phyloP scores from a whole-genome alignment of 768 basidiomycete species.

The Boletus sensibilis region DNA sequence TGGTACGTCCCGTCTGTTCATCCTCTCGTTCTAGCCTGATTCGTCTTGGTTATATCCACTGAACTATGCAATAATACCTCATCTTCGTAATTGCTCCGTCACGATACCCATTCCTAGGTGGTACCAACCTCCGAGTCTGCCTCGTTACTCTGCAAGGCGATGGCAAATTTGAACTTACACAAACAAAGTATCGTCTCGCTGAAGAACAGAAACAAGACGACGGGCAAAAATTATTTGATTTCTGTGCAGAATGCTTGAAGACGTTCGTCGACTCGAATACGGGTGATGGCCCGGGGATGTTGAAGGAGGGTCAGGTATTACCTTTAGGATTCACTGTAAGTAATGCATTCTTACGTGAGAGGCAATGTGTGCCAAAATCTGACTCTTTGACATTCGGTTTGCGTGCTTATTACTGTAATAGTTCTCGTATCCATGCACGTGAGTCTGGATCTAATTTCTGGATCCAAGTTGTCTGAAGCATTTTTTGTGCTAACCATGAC shows the following conservation, averaged over 20 bases:
- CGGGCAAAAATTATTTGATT: conserved; percentile 95
- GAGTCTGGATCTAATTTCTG: conserved; percentile 35
- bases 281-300: conserved; percentile 45
- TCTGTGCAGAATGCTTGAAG: conserved; percentile 92
- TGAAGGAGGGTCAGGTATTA: conserved; percentile 55
- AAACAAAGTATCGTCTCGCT: conserved; percentile 93
- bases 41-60: neutral
- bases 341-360: conserved; percentile 13
- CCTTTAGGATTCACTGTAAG: conserved; percentile 93
- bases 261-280: conserved; percentile 81
- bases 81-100: neutral
- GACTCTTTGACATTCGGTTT: conserved; percentile 1
- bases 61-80: neutral
- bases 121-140: conserved; percentile 98
- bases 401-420: conserved; percentile 20
- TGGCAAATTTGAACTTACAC: conserved; percentile 97
- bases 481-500: neutral
- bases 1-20: conserved; percentile 46
- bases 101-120: conserved; percentile 47
- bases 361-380: neutral
- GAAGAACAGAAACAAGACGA: conserved; percentile 99
- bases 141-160: conserved; percentile 88
- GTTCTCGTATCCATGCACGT: conserved; percentile 97
- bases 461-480: neutral
- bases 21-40: neutral